Evolutionary conservation across 192 early-diverging fungal genomes (phyloP), one percentile per base, ranked within the genome.

Genomic region (Coemansia sp.): DNA sequence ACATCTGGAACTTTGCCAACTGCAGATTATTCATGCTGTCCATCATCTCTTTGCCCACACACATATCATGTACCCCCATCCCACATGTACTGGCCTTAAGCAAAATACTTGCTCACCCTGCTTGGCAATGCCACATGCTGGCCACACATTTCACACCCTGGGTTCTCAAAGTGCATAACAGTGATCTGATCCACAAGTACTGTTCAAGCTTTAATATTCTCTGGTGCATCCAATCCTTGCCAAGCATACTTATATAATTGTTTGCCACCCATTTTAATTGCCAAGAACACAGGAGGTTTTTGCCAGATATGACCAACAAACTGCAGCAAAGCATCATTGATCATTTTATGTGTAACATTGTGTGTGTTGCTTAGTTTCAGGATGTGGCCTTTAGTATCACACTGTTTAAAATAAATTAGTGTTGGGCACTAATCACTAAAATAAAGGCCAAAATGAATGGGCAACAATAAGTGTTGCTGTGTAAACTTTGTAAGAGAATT

Each of bases 211-310:
- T 62, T 57, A 27, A 75, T 32, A 27, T 17, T 23, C 7, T 32
- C 24, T 0, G 73, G 78, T 1, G 64, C 35, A 8, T 14, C 6
- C 8, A 73, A 52, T 1, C 85, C 86, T 12, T 69, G 64, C 6
- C 89, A 81, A 0, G 90, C 89, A 68, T 91, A 91, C 15, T 91
- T 85, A 55, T 91, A 90, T 9, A 92, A 65, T 24, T 86, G 63
- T 58, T 86, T 85, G 21, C 91, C 91, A 39, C 90, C 82, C 35
- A 92, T 76, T 27, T 72, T 82, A 15, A 91, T 60, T 0, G 89
- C 90, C 48, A 88, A 90, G 68, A 90, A 91, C 82, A 88, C 43
- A 0, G 91, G 90, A 15, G 91, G 91, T 4, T 58, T 52, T 67
- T 92, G 91, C 39, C 47, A 29, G 32, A 87, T 88, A 6, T 73